Percentiles rank a stretch among this genome's conserved stretches.
These are phyloP conservation scores for Gynostemma pentaphyllum DNA, from an alignment of 306 rosid species.

Conservation along the genomic window DNA sequence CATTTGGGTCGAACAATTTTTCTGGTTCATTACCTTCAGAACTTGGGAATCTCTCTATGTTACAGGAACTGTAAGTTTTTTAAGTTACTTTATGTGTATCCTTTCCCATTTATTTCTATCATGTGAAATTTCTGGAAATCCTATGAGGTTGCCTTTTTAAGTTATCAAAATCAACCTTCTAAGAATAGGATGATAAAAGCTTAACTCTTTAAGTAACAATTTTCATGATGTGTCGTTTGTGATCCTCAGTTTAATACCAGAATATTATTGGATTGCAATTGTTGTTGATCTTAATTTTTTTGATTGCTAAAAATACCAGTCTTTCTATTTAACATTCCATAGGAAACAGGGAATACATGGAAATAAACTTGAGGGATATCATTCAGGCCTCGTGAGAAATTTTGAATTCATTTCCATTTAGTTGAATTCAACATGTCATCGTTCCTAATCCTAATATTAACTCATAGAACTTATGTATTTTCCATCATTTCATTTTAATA, in stretches of 20 bases:
- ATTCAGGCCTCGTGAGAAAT: too few relatives aligned
- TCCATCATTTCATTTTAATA: background rate
- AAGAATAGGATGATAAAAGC: background rate
- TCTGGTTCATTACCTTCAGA: constrained; percentile 65
- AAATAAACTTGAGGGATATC: too few relatives aligned
- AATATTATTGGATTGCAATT: background rate
- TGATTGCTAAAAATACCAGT: background rate
- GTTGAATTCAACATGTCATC: too few relatives aligned
- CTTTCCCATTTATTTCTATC: background rate
- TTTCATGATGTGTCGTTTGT: too few relatives aligned
- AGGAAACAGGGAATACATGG: too few relatives aligned
- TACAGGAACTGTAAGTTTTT: constrained; percentile 44
- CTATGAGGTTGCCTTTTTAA: background rate
- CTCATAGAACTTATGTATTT: background rate
- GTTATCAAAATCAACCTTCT: background rate
- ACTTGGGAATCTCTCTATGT: constrained; percentile 43
- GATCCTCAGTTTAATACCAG: background rate
- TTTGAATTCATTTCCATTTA: too few relatives aligned
- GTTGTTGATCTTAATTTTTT: background rate
- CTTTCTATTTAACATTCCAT: background rate
- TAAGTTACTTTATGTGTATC: background rate
- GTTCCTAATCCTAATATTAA: background rate
- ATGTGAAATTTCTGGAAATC: background rate
- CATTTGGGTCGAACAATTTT: constrained; percentile 47
- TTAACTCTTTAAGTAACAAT: background rate